These are phyloP conservation scores for Psilocybe azurescens DNA, from an alignment of 768 basidiomycete genomes.

Conservation along the genomic window DNA sequence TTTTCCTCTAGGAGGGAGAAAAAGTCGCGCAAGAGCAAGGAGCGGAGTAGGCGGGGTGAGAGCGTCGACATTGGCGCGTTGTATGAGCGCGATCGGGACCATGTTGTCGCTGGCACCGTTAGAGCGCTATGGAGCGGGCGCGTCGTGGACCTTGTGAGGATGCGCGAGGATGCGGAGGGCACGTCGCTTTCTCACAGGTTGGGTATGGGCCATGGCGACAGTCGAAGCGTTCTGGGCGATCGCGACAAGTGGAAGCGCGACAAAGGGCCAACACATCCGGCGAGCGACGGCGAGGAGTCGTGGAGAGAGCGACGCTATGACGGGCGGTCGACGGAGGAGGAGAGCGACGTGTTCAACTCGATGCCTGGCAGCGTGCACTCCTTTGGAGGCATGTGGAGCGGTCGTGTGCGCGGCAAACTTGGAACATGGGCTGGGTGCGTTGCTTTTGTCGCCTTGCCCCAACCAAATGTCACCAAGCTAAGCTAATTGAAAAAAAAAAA, in stretches of 20 bases:
- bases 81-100: slow-evolving; percentile 33
- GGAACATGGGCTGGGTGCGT: slow-evolving; percentile 51
- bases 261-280: slow-evolving; percentile 30
- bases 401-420: slow-evolving; percentile 46
- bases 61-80: slow-evolving; percentile 51
- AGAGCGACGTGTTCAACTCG: slow-evolving; percentile 40
- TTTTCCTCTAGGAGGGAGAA: slow-evolving; percentile 11
- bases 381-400: slow-evolving; percentile 47
- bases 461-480: background rate
- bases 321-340: slow-evolving; percentile 48
- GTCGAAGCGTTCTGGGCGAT: slow-evolving; percentile 3
- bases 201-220: background rate
- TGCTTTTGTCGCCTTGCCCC: background rate
- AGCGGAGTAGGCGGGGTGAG: slow-evolving; percentile 28
- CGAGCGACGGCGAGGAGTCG: slow-evolving; percentile 48
- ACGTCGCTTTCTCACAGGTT: background rate
- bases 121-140: slow-evolving; percentile 52
- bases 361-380: slow-evolving; percentile 15
- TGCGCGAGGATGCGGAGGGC: slow-evolving; percentile 41
- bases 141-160: slow-evolving; percentile 37
- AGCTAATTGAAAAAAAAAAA: background rate
- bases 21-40: slow-evolving; percentile 13
- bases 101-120: slow-evolving; percentile 40
- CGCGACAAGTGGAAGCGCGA: slow-evolving; percentile 21
- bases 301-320: slow-evolving; percentile 31